These are phyloP conservation scores for Diplocarpon rosae DNA, from an alignment of 2,329 filamentous ascomycete genomes.

Conservation along the genomic window DNA sequence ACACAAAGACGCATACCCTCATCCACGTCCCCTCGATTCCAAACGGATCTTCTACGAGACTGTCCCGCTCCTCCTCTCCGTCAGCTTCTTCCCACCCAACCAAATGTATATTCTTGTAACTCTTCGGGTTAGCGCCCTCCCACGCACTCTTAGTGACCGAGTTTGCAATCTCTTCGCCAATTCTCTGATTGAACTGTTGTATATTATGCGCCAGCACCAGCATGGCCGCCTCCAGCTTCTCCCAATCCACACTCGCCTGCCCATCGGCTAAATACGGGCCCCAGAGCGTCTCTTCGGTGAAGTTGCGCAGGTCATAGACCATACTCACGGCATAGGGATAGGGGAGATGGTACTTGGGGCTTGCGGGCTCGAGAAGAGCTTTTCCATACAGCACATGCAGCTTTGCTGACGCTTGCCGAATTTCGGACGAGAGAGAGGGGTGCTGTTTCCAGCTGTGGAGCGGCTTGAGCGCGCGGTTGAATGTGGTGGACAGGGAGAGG, in stretches of 20 bases:
- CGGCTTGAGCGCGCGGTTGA: slow-evolving; percentile 37
- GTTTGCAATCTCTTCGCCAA: background rate
- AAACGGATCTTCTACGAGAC: slow-evolving; percentile 52
- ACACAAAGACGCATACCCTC: slow-evolving; percentile 36
- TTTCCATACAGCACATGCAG: slow-evolving; percentile 59
- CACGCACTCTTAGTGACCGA: slow-evolving; percentile 3
- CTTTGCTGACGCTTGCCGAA: slow-evolving; percentile 55
- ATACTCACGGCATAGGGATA: slow-evolving; percentile 55
- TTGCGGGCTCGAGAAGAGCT: slow-evolving; percentile 33
- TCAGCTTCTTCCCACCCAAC: background rate
- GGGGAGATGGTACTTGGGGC: slow-evolving; percentile 20
- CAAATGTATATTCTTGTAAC: slow-evolving; percentile 1
- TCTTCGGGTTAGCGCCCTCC: slow-evolving; percentile 10
- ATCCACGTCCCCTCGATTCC: slow-evolving; percentile 61
- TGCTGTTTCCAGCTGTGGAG: background rate
- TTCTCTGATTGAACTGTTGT: slow-evolving; percentile 30
- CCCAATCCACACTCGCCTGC: slow-evolving; percentile 58
- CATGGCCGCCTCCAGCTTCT: slow-evolving; percentile 67
- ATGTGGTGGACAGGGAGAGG: slow-evolving; percentile 53
- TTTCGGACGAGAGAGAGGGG: slow-evolving; percentile 13
- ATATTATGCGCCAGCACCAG: slow-evolving; percentile 57
- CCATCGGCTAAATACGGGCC: slow-evolving; percentile 61
- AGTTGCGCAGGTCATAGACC: slow-evolving; percentile 65
- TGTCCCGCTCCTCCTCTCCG: background rate
- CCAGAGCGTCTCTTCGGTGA: slow-evolving; percentile 51